Percentiles rank a stretch among this genome's conserved stretches.
phyloP scores from a whole-genome alignment of 371 early-diverging fungal genomes.

The Mortierella sp. region DNA sequence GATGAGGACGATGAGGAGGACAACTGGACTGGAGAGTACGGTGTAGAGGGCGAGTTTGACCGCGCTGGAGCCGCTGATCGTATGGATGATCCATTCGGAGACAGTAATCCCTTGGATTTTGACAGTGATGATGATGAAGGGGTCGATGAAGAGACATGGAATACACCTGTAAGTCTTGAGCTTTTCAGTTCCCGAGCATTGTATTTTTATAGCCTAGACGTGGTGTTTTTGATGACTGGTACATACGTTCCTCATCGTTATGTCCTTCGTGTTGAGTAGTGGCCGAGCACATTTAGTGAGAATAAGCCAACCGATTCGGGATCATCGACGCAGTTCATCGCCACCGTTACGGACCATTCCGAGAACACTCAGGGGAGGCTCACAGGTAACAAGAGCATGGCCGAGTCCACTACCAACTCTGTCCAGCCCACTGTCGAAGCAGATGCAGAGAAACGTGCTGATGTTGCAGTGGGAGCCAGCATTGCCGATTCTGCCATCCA shows the following conservation, averaged over 20 bases:
- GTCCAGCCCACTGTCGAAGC: too few relatives aligned
- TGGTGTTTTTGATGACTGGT: background rate
- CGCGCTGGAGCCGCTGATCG: slow-evolving; percentile 14
- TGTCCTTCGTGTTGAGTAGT: background rate
- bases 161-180: slow-evolving; percentile 35
- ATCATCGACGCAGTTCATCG: background rate
- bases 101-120: slow-evolving; percentile 19
- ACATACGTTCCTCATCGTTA: too few relatives aligned
- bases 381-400: too few relatives aligned
- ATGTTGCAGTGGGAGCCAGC: too few relatives aligned
- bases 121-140: slow-evolving; percentile 50
- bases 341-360: slow-evolving; percentile 2
- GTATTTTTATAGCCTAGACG: too few relatives aligned
- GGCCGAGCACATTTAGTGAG: background rate
- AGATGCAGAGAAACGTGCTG: too few relatives aligned
- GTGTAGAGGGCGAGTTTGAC: slow-evolving; percentile 39
- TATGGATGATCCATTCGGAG: slow-evolving; percentile 18
- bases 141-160: slow-evolving; percentile 52
- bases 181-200: too few relatives aligned
- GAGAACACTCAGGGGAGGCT: background rate
- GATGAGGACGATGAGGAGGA: slow-evolving; percentile 70
- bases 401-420: too few relatives aligned
- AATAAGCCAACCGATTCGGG: background rate
- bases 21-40: slow-evolving; percentile 53
- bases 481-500: too few relatives aligned